Conservation (phyloP, 2,329 filamentous ascomycete genomes). For the Lasiodiplodia sp. region DNA sequence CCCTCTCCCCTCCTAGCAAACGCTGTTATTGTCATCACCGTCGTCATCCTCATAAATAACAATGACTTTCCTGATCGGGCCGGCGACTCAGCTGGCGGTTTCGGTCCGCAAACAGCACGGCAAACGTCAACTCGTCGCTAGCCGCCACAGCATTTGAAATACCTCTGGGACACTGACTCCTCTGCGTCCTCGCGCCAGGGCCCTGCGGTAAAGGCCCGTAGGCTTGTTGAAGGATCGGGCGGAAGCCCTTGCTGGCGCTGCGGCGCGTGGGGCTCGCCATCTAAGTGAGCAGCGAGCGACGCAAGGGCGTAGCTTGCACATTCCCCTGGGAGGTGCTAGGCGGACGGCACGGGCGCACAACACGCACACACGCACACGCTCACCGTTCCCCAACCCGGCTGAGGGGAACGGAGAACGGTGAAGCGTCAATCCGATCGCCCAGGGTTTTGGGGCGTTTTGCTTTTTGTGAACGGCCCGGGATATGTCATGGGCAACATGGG, state of each 20-base stretch:
- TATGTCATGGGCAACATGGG: constrained; percentile 5
- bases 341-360: constrained; percentile 15
- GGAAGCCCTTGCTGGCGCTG: constrained; percentile 27
- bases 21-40: background rate
- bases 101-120: constrained; percentile 27
- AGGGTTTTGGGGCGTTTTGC: constrained; percentile 19
- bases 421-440: constrained; percentile 27
- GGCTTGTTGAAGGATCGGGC: constrained; percentile 24
- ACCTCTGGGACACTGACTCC: constrained; percentile 18
- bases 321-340: constrained; percentile 23
- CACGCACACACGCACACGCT: constrained; percentile 15
- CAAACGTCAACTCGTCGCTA: constrained; percentile 14
- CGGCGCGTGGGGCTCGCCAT: constrained; percentile 25
- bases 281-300: constrained; percentile 21
- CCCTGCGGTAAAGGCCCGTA: constrained; percentile 22
- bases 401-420: constrained; percentile 27
- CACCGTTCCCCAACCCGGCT: constrained; percentile 21
- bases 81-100: constrained; percentile 16
- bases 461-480: constrained; percentile 23
- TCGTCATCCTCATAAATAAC: background rate
- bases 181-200: constrained; percentile 13
- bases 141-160: constrained; percentile 29
- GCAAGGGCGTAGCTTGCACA: constrained; percentile 27
- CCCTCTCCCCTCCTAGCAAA: background rate
- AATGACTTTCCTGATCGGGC: constrained; percentile 5